Evolutionary conservation across 2,329 filamentous ascomycete genomes (phyloP).

Genomic region (Parafenestella ontariensis): DNA sequence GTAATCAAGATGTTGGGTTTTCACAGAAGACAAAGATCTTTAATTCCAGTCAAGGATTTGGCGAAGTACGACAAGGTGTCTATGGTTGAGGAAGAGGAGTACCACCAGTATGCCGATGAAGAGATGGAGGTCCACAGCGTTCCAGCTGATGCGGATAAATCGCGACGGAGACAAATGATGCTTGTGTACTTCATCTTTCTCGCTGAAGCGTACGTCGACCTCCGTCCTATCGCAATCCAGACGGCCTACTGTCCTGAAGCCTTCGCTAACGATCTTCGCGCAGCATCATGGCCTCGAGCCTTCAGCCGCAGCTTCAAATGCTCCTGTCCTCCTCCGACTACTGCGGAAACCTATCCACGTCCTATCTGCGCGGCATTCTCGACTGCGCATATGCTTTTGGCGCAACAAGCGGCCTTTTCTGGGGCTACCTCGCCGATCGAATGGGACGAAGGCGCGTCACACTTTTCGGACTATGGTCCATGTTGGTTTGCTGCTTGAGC

Average conservation of each 20-base stretch:
- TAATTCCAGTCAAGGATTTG: slow-evolving; percentile 54
- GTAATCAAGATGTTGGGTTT: slow-evolving; percentile 52
- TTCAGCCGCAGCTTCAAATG: slow-evolving; percentile 56
- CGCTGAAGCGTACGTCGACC: slow-evolving; percentile 53
- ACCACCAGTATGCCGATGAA: slow-evolving; percentile 33
- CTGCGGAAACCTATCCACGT: slow-evolving; percentile 54
- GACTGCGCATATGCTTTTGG: slow-evolving; percentile 59
- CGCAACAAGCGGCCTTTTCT: slow-evolving; percentile 53
- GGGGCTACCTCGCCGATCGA: slow-evolving; percentile 55
- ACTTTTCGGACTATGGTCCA: slow-evolving; percentile 52
- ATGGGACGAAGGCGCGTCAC: slow-evolving; percentile 55
- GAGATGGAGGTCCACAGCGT: slow-evolving; percentile 34
- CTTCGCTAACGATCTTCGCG: slow-evolving; percentile 7
- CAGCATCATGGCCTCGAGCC: slow-evolving; percentile 57
- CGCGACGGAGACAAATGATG: slow-evolving; percentile 45
- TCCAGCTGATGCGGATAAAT: slow-evolving; percentile 26
- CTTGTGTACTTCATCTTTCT: slow-evolving; percentile 57
- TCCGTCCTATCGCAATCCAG: neutral
- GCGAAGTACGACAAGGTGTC: slow-evolving; percentile 52
- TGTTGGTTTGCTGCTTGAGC: slow-evolving; percentile 54
- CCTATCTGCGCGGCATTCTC: slow-evolving; percentile 56
- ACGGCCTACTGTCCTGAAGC: neutral
- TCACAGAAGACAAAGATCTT: slow-evolving; percentile 50
- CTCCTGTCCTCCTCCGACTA: slow-evolving; percentile 53
- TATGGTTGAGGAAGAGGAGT: slow-evolving; percentile 34